Evolutionary conservation across 345 rosid genomes (phyloP).

Genomic region (Eucalyptus pumila): DNA sequence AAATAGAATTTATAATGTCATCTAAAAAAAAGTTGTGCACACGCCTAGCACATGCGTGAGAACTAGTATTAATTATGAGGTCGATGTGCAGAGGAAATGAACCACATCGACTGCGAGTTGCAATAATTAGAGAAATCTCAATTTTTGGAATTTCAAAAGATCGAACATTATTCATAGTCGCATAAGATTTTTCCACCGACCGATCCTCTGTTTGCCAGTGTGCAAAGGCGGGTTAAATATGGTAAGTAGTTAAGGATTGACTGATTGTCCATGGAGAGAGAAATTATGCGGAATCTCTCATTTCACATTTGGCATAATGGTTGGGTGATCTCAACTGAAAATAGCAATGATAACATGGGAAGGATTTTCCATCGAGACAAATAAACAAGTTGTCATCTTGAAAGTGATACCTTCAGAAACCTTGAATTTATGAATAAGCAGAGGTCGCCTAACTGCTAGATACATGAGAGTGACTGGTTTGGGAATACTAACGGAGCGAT

Average conservation of each 20-base stretch:
- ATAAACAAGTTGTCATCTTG: background rate
- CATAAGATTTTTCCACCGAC: background rate
- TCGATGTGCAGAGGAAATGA: background rate
- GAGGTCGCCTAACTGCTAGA: background rate
- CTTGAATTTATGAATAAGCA: background rate
- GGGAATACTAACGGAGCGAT: background rate
- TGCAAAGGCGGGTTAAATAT: background rate
- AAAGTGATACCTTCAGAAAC: background rate
- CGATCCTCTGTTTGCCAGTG: background rate
- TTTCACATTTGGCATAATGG: background rate
- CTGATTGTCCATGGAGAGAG: background rate
- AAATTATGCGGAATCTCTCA: background rate
- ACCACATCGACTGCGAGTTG: background rate
- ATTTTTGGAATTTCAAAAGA: background rate
- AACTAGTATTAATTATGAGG: background rate
- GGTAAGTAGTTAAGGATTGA: background rate
- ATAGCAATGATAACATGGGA: background rate
- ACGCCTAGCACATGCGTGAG: background rate
- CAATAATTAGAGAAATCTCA: background rate
- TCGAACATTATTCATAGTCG: background rate
- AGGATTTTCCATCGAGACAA: background rate
- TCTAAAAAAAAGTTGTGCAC: background rate
- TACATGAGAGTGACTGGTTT: background rate
- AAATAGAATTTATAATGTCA: background rate
- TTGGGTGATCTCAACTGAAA: background rate